phyloP scores from a whole-genome alignment of 2,329 filamentous ascomycete genomes.

The Incumbomyces delicatus region DNA sequence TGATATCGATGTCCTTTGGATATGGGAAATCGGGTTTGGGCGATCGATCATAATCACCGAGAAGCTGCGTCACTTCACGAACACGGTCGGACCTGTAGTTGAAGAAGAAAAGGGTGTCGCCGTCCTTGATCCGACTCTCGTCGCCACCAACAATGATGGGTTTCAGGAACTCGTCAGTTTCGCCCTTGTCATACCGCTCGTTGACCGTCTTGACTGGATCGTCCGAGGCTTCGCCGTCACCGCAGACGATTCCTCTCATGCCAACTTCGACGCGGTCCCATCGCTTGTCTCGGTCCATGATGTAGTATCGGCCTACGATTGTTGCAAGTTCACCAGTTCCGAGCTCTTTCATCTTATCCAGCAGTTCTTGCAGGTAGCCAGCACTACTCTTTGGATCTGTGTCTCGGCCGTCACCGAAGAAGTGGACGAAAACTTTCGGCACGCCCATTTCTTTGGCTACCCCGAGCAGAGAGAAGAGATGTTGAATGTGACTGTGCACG shows the following conservation, averaged over 20 bases:
- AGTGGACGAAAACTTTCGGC: slow-evolving; percentile 93
- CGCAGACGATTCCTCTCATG: slow-evolving; percentile 73
- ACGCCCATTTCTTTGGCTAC: slow-evolving; percentile 82
- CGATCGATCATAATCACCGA: slow-evolving; percentile 65
- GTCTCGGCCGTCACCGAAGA: slow-evolving; percentile 96
- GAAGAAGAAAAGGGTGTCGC: slow-evolving; percentile 98
- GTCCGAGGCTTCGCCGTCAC: slow-evolving; percentile 74
- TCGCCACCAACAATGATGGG: slow-evolving; percentile 90
- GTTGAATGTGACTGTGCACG: slow-evolving; percentile 92
- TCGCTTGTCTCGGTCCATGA: slow-evolving; percentile 99
- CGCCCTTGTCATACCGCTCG: slow-evolving; percentile 74
- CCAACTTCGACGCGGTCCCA: slow-evolving; percentile 92
- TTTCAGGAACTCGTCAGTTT: slow-evolving; percentile 97
- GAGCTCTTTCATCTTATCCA: slow-evolving; percentile 72
- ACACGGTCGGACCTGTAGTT: slow-evolving; percentile 99
- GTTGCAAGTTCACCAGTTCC: slow-evolving; percentile 82
- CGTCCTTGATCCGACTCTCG: slow-evolving; percentile 76
- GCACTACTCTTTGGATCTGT: slow-evolving; percentile 92
- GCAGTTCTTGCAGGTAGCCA: slow-evolving; percentile 76
- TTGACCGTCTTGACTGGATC: slow-evolving; percentile 82
- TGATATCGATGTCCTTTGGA: slow-evolving; percentile 76
- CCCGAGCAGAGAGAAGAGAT: slow-evolving; percentile 76
- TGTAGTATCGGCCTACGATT: slow-evolving; percentile 90
- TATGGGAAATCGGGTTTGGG: slow-evolving; percentile 85
- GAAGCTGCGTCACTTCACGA: slow-evolving; percentile 64